phyloP scores from a whole-genome alignment of 768 basidiomycete species.

The Pleurotus ostreatus region DNA sequence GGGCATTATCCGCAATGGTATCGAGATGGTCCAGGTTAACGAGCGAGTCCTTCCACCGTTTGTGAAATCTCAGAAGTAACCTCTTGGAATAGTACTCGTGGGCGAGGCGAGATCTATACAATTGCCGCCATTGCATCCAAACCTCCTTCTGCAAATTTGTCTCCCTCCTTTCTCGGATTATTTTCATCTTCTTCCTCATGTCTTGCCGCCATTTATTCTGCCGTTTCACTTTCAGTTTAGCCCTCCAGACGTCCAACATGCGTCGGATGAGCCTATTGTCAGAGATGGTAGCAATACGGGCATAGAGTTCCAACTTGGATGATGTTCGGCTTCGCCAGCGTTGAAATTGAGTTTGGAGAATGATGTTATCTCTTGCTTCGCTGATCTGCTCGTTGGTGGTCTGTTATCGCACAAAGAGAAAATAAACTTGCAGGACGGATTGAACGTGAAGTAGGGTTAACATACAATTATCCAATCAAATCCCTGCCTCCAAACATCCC shows the following conservation, averaged over 20 bases:
- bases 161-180: conserved; percentile 54
- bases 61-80: conserved; percentile 39
- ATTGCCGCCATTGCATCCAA: conserved; percentile 66
- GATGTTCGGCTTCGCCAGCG: conserved; percentile 51
- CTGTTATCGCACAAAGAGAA: conserved; percentile 31
- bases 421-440: conserved; percentile 8
- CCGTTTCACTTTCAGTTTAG: conserved; percentile 47
- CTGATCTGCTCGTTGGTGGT: conserved; percentile 67
- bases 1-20: conserved; percentile 45
- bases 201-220: conserved; percentile 61
- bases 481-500: conserved; percentile 72
- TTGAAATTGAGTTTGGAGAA: conserved; percentile 55
- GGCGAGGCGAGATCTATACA: conserved; percentile 46
- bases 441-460: conserved; percentile 13
- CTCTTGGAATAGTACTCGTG: conserved; percentile 45
- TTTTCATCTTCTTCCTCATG: conserved; percentile 70
- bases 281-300: conserved; percentile 39
- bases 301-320: conserved; percentile 32
- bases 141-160: conserved; percentile 48
- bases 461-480: conserved; percentile 72
- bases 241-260: conserved; percentile 50
- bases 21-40: conserved; percentile 40
- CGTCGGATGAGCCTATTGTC: conserved; percentile 39
- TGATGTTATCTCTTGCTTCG: conserved; percentile 62
- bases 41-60: conserved; percentile 50